Conservation (phyloP, 2,329 filamentous ascomycete genomes). For the Arthrobotrys sphaeroides region DNA sequence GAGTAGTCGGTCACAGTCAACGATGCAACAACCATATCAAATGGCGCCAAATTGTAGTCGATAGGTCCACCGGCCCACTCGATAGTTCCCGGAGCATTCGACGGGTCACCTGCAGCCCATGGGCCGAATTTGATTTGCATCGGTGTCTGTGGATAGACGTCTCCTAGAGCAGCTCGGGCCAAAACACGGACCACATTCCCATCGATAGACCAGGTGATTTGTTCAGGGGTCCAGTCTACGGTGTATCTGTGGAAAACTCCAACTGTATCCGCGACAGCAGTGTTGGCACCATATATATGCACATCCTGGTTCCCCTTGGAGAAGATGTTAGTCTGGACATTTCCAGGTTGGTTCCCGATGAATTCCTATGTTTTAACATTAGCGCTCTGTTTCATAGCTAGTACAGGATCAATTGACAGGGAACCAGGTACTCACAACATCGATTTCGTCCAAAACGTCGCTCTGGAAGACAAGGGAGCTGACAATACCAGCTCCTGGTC, state of each 20-base stretch:
- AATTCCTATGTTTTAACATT: constrained; percentile 69
- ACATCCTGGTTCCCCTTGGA: constrained; percentile 85
- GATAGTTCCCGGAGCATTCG: constrained; percentile 82
- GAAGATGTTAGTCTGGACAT: constrained; percentile 96
- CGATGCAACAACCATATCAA: constrained; percentile 81
- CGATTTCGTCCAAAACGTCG: constrained; percentile 92
- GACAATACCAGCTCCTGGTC: constrained; percentile 89
- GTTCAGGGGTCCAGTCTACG: constrained; percentile 86
- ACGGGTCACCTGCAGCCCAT: constrained; percentile 89
- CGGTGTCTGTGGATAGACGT: constrained; percentile 84
- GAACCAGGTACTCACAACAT: constrained; percentile 66
- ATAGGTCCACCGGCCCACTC: constrained; percentile 86
- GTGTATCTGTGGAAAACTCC: constrained; percentile 82
- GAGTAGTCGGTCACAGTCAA: constrained; percentile 89
- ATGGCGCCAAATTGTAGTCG: constrained; percentile 84
- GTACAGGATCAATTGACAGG: neutral
- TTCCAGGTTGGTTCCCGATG: constrained; percentile 77
- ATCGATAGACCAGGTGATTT: constrained; percentile 87
- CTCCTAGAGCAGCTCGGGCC: constrained; percentile 64
- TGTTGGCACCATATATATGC: constrained; percentile 89
- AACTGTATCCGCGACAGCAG: constrained; percentile 76
- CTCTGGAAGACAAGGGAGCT: constrained; percentile 91
- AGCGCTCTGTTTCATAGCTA: neutral
- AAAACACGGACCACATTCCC: constrained; percentile 81
- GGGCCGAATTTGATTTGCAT: constrained; percentile 93